Conservation (phyloP, 169 alveolate genomes). For the Cryptosporidium felis region DNA sequence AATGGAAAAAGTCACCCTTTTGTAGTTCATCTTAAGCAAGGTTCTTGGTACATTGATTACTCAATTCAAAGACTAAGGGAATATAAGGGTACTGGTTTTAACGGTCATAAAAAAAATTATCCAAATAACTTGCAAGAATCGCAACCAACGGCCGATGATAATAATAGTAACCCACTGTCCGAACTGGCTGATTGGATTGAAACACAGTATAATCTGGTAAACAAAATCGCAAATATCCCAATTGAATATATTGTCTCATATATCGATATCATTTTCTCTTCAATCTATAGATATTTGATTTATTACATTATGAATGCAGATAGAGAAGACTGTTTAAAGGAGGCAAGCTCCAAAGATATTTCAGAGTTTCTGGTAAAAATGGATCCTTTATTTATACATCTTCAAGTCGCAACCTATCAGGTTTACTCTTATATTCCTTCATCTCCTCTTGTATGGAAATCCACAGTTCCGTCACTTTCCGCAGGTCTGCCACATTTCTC, state of each 20-base stretch:
- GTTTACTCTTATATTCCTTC: conserved; percentile 81
- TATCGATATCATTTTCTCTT: conserved; percentile 44
- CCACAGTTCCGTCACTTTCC: conserved; percentile 79
- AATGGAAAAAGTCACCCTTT: conserved; percentile 67
- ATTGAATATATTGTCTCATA: conserved; percentile 36
- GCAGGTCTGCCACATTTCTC: conserved; percentile 95
- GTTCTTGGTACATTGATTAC: conserved; percentile 66
- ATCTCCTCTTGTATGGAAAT: conserved; percentile 73
- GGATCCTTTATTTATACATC: conserved; percentile 37
- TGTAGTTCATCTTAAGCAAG: conserved; percentile 56
- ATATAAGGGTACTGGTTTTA: conserved; percentile 34
- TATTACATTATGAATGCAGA: conserved; percentile 25
- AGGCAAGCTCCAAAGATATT: not conserved
- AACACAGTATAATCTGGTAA: conserved; percentile 6
- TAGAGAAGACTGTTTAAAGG: not conserved
- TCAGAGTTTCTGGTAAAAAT: conserved; percentile 9
- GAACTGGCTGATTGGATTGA: conserved; percentile 58
- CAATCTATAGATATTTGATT: conserved; percentile 40
- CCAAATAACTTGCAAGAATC: not conserved
- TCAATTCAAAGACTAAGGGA: conserved; percentile 28
- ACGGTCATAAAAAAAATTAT: conserved; percentile 13
- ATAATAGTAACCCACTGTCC: not conserved
- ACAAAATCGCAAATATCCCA: conserved; percentile 50
- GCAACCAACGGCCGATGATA: not conserved
- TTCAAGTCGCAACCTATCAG: conserved; percentile 75